A percentile compares a stretch with the other conserved stretches of the same genome.
phyloP scores from a whole-genome alignment of 2,329 filamentous ascomycete species.

The Trichophyton simii region DNA sequence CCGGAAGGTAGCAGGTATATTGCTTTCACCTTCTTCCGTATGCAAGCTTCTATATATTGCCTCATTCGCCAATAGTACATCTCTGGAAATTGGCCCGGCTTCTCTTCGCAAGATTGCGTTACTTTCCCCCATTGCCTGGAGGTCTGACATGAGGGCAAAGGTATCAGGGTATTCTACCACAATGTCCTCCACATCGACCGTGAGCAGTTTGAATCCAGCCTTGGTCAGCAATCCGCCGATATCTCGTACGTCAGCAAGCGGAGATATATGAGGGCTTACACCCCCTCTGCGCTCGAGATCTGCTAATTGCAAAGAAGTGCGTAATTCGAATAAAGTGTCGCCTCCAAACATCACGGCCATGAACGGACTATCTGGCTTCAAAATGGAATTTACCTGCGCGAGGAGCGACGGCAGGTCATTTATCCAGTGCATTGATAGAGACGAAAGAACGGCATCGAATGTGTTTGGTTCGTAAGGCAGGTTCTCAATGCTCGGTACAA shows the following conservation, averaged over 20 bases:
- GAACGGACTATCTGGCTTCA: slow-evolving; percentile 86
- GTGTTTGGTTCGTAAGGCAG: slow-evolving; percentile 62
- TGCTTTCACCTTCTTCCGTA: slow-evolving; percentile 55
- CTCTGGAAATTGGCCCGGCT: slow-evolving; percentile 61
- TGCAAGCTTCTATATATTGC: slow-evolving; percentile 81
- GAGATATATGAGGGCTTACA: slow-evolving; percentile 79
- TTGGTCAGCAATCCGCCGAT: slow-evolving; percentile 75
- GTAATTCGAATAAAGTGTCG: slow-evolving; percentile 84
- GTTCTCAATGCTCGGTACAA: slow-evolving; percentile 54
- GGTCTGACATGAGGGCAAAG: slow-evolving; percentile 82
- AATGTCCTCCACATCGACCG: slow-evolving; percentile 94
- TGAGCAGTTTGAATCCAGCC: slow-evolving; percentile 88
- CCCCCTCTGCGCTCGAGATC: slow-evolving; percentile 86
- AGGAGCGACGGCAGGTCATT: slow-evolving; percentile 85
- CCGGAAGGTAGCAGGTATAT: slow-evolving; percentile 78
- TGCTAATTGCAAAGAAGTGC: slow-evolving; percentile 83
- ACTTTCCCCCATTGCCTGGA: slow-evolving; percentile 92
- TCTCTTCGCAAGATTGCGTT: slow-evolving; percentile 83
- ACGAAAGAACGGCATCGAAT: slow-evolving; percentile 85
- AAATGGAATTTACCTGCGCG: slow-evolving; percentile 67
- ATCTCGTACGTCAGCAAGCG: slow-evolving; percentile 82
- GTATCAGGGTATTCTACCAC: slow-evolving; percentile 85
- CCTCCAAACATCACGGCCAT: slow-evolving; percentile 94
- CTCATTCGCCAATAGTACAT: slow-evolving; percentile 76
- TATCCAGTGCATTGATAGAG: slow-evolving; percentile 87